Evolutionary conservation across 2,329 filamentous ascomycete genomes (phyloP), one percentile per base, ranked within the genome.

Genomic region (Alternaria alternata): DNA sequence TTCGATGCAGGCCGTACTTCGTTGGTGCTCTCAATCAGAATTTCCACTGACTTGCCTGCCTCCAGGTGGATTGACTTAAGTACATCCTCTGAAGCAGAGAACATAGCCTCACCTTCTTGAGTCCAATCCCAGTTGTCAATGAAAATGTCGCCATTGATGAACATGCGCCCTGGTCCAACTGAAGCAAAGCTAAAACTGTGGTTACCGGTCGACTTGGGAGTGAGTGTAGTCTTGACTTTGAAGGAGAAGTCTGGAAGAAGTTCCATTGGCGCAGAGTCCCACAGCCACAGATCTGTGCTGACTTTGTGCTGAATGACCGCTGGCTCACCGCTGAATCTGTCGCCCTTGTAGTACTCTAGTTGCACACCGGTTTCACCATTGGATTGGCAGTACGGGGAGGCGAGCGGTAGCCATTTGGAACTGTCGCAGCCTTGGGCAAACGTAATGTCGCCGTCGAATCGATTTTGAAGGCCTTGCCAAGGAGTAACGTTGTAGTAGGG

Each of bases 51-150:
- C 61, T 86, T 84, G 52, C 85, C 83, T 12, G 85, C 87, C 69
- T 86, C 81, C 76, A 90, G 86, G 18, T 85, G 80, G 8, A 88
- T 81, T 0, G 88, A 83, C 52, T 88, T 85, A 28, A 89, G 81
- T 54, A 88, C 86, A 68, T 91, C 89, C 55, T 88, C 78, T 0
- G 88, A 90, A 14, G 87, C 88, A 39, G 89, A 88, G 67, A 90
- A 91, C 88, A 91, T 90, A 28, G 88, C 88, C 74, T 90, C 88
- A 22, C 88, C 88, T 65, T 89, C 85, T 62, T 90, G 87, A 0
- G 85, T 88, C 88, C 88, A 91, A 65, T 91, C 81, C 88, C 88
- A 90, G 3, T 89, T 83, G 65, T 91, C 87, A 43, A 90, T 83
- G 18, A 85, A 83, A 14, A 89, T 71, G 64, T 85, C 80, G 5